These are phyloP conservation scores for Blastocystis sp. DNA, from an alignment of 352 stramenopile species.

Conservation along the genomic window DNA sequence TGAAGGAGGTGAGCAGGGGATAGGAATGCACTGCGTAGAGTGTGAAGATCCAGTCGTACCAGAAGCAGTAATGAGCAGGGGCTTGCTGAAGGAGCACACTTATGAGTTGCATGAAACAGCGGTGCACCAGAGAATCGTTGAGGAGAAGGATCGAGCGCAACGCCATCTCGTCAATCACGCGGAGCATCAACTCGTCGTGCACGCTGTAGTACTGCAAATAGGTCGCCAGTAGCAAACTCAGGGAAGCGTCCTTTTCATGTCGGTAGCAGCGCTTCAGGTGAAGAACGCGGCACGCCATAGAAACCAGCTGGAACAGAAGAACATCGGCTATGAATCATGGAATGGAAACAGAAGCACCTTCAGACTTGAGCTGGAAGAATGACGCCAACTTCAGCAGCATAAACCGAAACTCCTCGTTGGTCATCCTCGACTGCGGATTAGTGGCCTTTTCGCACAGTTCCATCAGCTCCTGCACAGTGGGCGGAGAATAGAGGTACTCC, in stretches of 20 bases:
- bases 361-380: neutral
- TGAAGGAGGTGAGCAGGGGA: neutral
- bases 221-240: neutral
- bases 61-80: neutral
- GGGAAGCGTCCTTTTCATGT: neutral
- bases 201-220: neutral
- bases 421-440: neutral
- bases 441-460: neutral
- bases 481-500: neutral
- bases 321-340: neutral
- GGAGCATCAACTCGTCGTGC: neutral
- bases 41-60: neutral
- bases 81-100: neutral
- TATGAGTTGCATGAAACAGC: neutral
- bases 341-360: neutral
- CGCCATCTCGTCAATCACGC: neutral
- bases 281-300: neutral
- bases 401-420: neutral
- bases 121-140: neutral
- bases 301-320: neutral
- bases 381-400: neutral
- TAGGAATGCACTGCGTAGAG: neutral
- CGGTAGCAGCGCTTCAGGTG: neutral
- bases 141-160: neutral
- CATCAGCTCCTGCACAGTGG: neutral